Base-by-base conservation (phyloP, 192 early-diverging fungal species). In the Linnemannia exigua region DNA sequence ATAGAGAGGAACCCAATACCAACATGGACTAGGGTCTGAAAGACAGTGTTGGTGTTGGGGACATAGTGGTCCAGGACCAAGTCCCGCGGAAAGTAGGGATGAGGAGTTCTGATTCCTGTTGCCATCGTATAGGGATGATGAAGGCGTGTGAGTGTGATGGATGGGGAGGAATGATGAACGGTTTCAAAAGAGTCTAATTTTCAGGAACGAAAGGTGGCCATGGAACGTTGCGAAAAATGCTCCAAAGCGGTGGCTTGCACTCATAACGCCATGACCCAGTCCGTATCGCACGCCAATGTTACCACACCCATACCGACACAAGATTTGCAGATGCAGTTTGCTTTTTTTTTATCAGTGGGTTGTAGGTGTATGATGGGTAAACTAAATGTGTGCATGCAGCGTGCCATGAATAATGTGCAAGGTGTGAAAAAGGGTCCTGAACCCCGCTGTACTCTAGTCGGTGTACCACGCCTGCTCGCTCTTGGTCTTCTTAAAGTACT, bases 401-500 rank as follows among this genome's bases (percentile, higher is more conserved):
- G 28, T 63, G 58, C 58, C 58, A 63, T 38, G 20, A 69, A 41
- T 20, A 69, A 69, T 31, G 58, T 28, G 58, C 9, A 61, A 54
- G 6, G 36, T 19, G 19, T 38, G 67, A 61, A 25, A 28, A 14
- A 61, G 8, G 58, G 2, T 28, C 25, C 25, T 9, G 58, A 15
- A 2, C 6, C 12, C 8, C 52, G 28, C 1, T 63, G 25, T 3
- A 28, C 25, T 31, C 67, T 79, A 79, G 28, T 52, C 71, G 17
- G 75, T 35, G 33, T 76, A 81, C 68, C 66, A 70, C 3, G 44
- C 72, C 28, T 82, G 81, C 54, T 85, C 83, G 35, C 35, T 66
- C 70, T 79, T 79, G 37, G 73, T 75, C 20, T 85, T 85, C 74
- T 90, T 90, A 77, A 96, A 96, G 87, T 94, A 96, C 67, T 94